These are phyloP conservation scores for Coemansia sp. DNA, from an alignment of 192 early-diverging fungal species.

Conservation along the genomic window DNA sequence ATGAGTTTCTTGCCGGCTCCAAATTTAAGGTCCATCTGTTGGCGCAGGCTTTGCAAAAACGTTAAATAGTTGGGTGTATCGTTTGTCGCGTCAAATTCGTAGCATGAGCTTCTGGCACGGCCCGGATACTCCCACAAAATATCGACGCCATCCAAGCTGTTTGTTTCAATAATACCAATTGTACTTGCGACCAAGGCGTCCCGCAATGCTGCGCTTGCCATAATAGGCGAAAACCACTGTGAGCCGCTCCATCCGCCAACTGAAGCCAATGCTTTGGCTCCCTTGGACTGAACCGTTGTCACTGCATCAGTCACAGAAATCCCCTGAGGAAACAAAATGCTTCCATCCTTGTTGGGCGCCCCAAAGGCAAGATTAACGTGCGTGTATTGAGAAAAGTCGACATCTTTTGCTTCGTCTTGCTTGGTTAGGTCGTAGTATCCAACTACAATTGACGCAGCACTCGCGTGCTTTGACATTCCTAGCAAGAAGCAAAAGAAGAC, in stretches of 20 bases:
- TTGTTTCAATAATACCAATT: constrained; percentile 54
- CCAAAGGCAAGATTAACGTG: constrained; percentile 63
- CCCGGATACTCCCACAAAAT: constrained; percentile 76
- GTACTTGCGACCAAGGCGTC: constrained; percentile 61
- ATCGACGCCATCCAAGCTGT: constrained; percentile 62
- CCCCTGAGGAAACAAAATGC: constrained; percentile 19
- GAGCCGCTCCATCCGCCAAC: constrained; percentile 75
- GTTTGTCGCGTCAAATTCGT: constrained; percentile 45
- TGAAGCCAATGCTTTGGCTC: constrained; percentile 61
- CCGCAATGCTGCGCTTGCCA: constrained; percentile 43
- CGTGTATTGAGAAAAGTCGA: constrained; percentile 58
- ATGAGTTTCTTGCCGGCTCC: constrained; percentile 53
- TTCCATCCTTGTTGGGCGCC: constrained; percentile 39
- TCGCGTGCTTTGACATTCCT: background rate
- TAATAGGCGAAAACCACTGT: constrained; percentile 59
- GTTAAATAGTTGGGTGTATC: constrained; percentile 65
- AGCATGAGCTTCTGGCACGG: constrained; percentile 29
- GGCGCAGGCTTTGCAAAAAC: constrained; percentile 60
- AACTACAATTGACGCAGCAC: constrained; percentile 17
- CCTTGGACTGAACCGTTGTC: constrained; percentile 51
- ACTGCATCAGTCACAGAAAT: constrained; percentile 44
- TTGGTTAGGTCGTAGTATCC: constrained; percentile 48
- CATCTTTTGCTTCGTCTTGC: constrained; percentile 10
- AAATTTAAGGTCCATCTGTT: constrained; percentile 50
- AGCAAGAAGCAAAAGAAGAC: background rate